Evolutionary conservation across 2,329 filamentous ascomycete species (phyloP), one percentile per base, ranked within the genome.

Genomic region (Aureobasidium musti): DNA sequence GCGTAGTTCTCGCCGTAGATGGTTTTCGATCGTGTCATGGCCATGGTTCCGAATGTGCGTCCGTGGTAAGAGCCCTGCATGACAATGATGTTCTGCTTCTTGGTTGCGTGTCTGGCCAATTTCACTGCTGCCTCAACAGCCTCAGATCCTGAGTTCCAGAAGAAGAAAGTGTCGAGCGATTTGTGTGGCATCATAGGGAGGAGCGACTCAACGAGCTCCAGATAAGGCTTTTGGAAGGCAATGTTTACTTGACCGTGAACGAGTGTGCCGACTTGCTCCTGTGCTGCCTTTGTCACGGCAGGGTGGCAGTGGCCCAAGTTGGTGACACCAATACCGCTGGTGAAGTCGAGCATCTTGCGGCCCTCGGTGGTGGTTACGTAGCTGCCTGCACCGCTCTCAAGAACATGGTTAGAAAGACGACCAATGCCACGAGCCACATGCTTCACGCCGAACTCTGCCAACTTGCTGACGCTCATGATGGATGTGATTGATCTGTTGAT

Each of bases 171-270:
- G 69, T 78, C 74, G n/a, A 78, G 72, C 2, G 71, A 72, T 21
- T 71, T 70, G 67, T 78, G 72, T 5, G 76, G 76, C 76, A 78
- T 77, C 35, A 76, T 56, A 2, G 76, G 76, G 21, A 77, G 68
- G 10, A 78, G 69, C 2, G 69, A 67, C 61, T 77, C 67, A 39
- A 78, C 71, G 45, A 78, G 73, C 47, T 76, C 72, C 28, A 77
- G 71, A 66, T 76, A 77, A 5, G 77, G 75, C 65, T 77, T 75
- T 57, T 78, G 76, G 70, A 79, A 79, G 0, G 77, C 77, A 63
- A 79, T 79, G 70, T 78, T 78, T 63, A 78, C 74, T 67, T 79
- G 77, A 6, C 75, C 77, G 53, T 79, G 77, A 52, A 78, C 76
- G 19, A 79, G 73, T 47, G 73, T 77, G 45, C 71, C 75, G 13